These are phyloP conservation scores for Penicillium sp. DNA, from an alignment of 2,329 filamentous ascomycete species.

Conservation along the genomic window DNA sequence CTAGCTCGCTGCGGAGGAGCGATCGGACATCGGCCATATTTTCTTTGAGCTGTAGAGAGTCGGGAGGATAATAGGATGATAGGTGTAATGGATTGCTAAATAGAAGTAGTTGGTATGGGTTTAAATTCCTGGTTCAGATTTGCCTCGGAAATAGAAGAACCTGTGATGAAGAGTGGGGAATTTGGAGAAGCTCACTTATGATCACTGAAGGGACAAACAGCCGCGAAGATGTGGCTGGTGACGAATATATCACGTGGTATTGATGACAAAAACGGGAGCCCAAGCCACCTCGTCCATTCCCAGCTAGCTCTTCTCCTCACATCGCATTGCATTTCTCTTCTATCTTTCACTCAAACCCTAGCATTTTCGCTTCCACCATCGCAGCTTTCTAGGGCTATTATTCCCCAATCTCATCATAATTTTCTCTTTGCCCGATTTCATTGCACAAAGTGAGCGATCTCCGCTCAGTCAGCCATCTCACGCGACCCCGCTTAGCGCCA, in stretches of 20 bases:
- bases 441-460: neutral
- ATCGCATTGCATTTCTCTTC: neutral
- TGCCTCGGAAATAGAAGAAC: slow-evolving; percentile 17
- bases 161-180: slow-evolving; percentile 26
- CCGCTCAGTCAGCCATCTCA: slow-evolving; percentile 13
- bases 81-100: neutral
- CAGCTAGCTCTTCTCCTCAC: neutral
- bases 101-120: neutral
- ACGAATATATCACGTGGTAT: slow-evolving; percentile 2
- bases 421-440: neutral
- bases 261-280: slow-evolving; percentile 6
- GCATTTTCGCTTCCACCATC: neutral
- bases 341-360: neutral
- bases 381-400: neutral
- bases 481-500: slow-evolving; percentile 32
- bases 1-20: slow-evolving; percentile 72
- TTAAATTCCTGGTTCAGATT: slow-evolving; percentile 7
- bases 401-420: neutral
- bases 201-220: slow-evolving; percentile 6
- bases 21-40: slow-evolving; percentile 75
- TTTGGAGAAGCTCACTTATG: slow-evolving; percentile 23
- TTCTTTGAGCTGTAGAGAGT: neutral
- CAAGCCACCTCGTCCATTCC: slow-evolving; percentile 2
- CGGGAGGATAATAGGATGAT: neutral
- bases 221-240: slow-evolving; percentile 13